Conservation (phyloP, 2,329 filamentous ascomycete species). For the Colletotrichum kahawae region DNA sequence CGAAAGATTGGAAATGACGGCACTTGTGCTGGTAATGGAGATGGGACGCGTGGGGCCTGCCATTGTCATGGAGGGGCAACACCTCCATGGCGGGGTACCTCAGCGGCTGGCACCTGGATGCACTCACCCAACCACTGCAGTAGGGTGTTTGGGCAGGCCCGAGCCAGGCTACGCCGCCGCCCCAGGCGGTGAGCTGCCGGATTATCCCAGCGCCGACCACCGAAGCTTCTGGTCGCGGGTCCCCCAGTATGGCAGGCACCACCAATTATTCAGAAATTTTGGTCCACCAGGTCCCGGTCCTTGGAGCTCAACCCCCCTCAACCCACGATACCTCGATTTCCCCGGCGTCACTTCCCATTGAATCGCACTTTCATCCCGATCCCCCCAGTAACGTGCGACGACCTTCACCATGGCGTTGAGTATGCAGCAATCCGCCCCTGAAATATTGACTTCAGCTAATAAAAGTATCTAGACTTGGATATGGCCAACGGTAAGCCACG, state of each 20-base stretch:
- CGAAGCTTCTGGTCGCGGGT: constrained; percentile 20
- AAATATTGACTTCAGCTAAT: constrained; percentile 33
- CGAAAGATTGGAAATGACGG: constrained; percentile 12
- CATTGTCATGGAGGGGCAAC: constrained; percentile 21
- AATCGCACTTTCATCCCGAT: constrained; percentile 10
- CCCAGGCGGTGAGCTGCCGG: constrained; percentile 18
- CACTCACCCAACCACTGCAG: not conserved
- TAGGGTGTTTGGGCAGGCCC: not conserved
- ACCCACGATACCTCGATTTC: constrained; percentile 17
- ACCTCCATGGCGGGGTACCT: constrained; percentile 18
- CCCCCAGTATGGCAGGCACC: constrained; percentile 22
- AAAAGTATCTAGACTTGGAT: constrained; percentile 70
- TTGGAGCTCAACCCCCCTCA: constrained; percentile 23
- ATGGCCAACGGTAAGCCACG: constrained; percentile 74
- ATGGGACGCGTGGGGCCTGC: constrained; percentile 10
- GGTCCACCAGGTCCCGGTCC: constrained; percentile 20
- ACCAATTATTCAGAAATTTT: constrained; percentile 28
- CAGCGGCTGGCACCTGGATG: not conserved
- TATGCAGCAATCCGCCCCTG: constrained; percentile 13
- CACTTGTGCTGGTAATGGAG: constrained; percentile 16
- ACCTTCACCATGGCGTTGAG: constrained; percentile 29
- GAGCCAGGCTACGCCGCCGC: not conserved
- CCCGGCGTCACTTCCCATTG: constrained; percentile 6
- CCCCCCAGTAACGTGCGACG: constrained; percentile 7
- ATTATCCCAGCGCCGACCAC: constrained; percentile 17